Base-by-base conservation (phyloP, 805 yeast species). In the Ascoidea tarda region DNA sequence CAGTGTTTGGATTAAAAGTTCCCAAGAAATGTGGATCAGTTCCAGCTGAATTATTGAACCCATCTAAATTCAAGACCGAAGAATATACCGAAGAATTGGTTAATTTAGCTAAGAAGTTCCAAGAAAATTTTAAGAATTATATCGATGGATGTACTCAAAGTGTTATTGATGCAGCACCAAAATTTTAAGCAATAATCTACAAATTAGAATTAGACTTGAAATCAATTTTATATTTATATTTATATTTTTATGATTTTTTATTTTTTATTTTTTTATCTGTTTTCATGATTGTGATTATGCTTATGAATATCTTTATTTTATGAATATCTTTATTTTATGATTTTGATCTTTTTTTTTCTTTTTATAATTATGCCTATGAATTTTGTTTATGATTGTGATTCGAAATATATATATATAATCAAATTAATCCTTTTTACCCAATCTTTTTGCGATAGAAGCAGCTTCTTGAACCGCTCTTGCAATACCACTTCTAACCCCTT, bases 131-230 rank as follows among this genome's bases (percentile, higher is more conserved):
- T 67, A 80, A 74, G 65, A 89, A 79, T 66, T 91, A 91, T 73
- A 71, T 87, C 63, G 79, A 81, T 63, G 86, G 80, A 63, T 88
- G 96, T 58, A 86, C 96, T 45, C 62, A 74, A 33, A 96, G 88
- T 67, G 97, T 91, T 52, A 72, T 84, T 63, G 87, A 93, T 63
- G 98, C 97, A 61, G 99, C 96, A 57, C 99, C 98, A 59, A 74
- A 68, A 58, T 60, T 68, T 55, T 68, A 60, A 60, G 28, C 28
- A 21, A 21, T 21, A 21, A 21, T 21, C 28, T 21, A 21, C 28
- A 21, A 21, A 21, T 21, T 21, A 21, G 28, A 21, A 21, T 21
- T 21, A 21, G 28, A 21, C 28, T 3, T 21, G 28, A 21, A 21
- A 21, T 21, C 28, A 21, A 21, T 21, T 21, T 21, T 21, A 21